Evolutionary conservation across 192 early-diverging fungal genomes (phyloP).

Genomic region (Geranomyces michiganensis): DNA sequence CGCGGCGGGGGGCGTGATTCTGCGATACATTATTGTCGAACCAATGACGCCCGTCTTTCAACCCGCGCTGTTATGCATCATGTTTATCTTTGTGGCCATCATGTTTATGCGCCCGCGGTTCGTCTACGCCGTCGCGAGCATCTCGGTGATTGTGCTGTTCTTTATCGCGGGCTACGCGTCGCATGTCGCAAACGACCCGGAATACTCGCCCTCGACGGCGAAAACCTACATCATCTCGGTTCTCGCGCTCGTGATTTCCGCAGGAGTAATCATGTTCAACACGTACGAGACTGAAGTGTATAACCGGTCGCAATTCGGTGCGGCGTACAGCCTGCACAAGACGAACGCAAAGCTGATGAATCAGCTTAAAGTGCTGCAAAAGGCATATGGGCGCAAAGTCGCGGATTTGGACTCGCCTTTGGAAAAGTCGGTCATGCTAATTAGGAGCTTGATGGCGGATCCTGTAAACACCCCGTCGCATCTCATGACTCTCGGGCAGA

Average conservation of each 20-base stretch:
- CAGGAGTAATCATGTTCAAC: slow-evolving; percentile 24
- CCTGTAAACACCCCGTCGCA: slow-evolving; percentile 40
- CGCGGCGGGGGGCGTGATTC: slow-evolving; percentile 26
- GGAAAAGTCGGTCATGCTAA: slow-evolving; percentile 50
- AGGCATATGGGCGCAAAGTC: slow-evolving; percentile 44
- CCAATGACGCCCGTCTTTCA: slow-evolving; percentile 32
- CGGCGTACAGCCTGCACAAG: slow-evolving; percentile 39
- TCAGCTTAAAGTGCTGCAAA: slow-evolving; percentile 51
- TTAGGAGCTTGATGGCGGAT: slow-evolving; percentile 53
- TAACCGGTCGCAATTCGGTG: slow-evolving; percentile 40
- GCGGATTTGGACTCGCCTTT: slow-evolving; percentile 56
- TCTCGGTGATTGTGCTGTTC: slow-evolving; percentile 14
- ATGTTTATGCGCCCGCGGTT: slow-evolving; percentile 40
- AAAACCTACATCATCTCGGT: slow-evolving; percentile 27
- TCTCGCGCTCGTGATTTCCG: slow-evolving; percentile 16
- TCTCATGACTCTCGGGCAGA: slow-evolving; percentile 41
- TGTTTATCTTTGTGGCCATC: slow-evolving; percentile 30
- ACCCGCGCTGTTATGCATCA: slow-evolving; percentile 35
- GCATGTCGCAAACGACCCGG: not conserved
- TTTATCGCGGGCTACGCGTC: slow-evolving; percentile 20
- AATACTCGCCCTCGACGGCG: not conserved
- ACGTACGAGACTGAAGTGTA: slow-evolving; percentile 45
- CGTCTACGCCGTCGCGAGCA: slow-evolving; percentile 33
- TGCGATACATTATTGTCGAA: slow-evolving; percentile 42
- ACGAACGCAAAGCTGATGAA: slow-evolving; percentile 52